Percentiles rank a stretch among this genome's conserved stretches.
phyloP scores from a whole-genome alignment of 2,329 filamentous ascomycete genomes.

The Byssothecium circinans region DNA sequence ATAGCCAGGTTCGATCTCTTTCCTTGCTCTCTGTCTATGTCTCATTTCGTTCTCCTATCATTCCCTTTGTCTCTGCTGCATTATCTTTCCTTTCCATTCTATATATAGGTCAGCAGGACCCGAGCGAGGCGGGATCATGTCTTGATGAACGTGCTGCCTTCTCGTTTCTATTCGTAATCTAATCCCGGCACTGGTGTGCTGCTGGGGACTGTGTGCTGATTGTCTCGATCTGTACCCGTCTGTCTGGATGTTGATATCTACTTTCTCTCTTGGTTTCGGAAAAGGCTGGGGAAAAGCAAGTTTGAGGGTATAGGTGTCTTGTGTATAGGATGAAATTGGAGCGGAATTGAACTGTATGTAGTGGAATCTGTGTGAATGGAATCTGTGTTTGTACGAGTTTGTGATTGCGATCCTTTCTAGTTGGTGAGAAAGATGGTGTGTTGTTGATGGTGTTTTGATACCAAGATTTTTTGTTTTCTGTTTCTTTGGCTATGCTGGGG shows the following conservation, averaged over 20 bases:
- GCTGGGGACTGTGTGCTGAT: not conserved
- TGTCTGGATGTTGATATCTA: not conserved
- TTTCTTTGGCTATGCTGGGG: no score
- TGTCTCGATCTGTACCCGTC: not conserved
- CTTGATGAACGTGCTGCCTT: not conserved
- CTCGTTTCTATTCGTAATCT: conserved; percentile 2
- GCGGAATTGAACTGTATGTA: no score
- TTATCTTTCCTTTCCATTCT: not conserved
- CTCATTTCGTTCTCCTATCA: conserved; percentile 8
- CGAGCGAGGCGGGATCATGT: not conserved
- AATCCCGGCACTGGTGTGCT: conserved; percentile 9
- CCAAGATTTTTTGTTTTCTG: no score
- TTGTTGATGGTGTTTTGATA: no score
- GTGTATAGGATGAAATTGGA: no score
- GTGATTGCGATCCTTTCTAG: no score
- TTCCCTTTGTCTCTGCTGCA: conserved; percentile 8
- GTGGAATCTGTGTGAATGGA: no score
- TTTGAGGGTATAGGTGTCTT: no score
- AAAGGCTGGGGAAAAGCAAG: not conserved
- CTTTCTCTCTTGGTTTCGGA: not conserved
- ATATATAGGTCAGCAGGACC: not conserved
- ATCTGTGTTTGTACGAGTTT: no score
- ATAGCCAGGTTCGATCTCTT: conserved; percentile 7
- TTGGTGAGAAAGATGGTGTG: no score
- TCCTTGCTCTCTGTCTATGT: conserved; percentile 3